These are phyloP conservation scores for Wickerhamomyces sydowiorum DNA, from an alignment of 805 yeast species.

Conservation along the genomic window DNA sequence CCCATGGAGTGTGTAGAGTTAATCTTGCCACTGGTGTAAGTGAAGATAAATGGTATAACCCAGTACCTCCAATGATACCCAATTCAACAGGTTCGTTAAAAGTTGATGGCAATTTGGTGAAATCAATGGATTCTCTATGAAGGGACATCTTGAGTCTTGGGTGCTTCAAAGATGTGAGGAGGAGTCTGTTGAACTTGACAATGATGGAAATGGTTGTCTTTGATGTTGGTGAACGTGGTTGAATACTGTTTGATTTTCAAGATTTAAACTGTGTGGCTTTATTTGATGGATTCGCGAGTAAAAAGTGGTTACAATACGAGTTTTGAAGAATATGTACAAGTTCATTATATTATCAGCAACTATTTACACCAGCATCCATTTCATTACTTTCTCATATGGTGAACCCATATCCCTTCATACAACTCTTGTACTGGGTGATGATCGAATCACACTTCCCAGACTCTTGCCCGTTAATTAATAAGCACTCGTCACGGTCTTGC, in stretches of 20 bases:
- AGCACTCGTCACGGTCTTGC: slow-evolving; percentile 78
- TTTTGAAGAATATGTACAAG: too few relatives aligned
- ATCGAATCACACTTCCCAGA: slow-evolving; percentile 72
- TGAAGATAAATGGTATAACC: slow-evolving; percentile 82
- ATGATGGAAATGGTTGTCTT: neutral
- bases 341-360: too few relatives aligned
- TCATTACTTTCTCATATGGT: slow-evolving; percentile 26
- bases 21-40: slow-evolving; percentile 81
- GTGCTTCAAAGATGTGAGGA: neutral
- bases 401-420: slow-evolving; percentile 94
- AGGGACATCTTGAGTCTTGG: slow-evolving; percentile 14
- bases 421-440: slow-evolving; percentile 67
- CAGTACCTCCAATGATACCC: slow-evolving; percentile 97
- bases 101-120: slow-evolving; percentile 34
- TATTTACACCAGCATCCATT: neutral
- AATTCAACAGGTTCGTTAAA: slow-evolving; percentile 65
- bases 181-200: neutral
- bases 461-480: slow-evolving; percentile 77
- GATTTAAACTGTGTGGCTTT: too few relatives aligned
- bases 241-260: too few relatives aligned
- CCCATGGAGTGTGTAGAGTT: slow-evolving; percentile 93
- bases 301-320: neutral
- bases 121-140: slow-evolving; percentile 17
- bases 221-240: neutral
- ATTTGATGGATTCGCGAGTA: too few relatives aligned